Evolutionary conservation across 352 stramenopile species (phyloP).

Genomic region (Halophytophthora batemanensis): DNA sequence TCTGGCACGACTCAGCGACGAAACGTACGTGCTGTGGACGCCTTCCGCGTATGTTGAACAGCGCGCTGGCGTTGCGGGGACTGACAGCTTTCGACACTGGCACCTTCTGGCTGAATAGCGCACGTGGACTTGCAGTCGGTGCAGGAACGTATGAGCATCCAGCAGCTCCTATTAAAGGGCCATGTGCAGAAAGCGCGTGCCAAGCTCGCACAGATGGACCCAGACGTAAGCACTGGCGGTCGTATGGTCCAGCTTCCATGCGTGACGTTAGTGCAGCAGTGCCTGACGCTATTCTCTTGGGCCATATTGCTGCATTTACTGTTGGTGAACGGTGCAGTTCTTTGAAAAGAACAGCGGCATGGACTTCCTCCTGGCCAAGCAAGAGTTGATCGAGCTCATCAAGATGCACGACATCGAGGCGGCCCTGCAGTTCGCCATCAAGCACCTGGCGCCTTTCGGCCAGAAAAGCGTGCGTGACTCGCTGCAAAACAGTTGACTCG

Average conservation of each 20-base stretch:
- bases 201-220: constrained; percentile 55
- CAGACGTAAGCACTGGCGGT: constrained; percentile 18
- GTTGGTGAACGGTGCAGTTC: constrained; percentile 27
- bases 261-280: too few relatives aligned
- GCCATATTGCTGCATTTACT: neutral
- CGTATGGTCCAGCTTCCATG: too few relatives aligned
- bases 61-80: constrained; percentile 12
- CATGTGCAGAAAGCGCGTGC: constrained; percentile 55
- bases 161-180: constrained; percentile 60
- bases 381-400: constrained; percentile 81
- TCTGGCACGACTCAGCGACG: constrained; percentile 65
- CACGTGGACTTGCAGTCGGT: constrained; percentile 73
- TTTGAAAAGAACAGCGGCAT: constrained; percentile 56
- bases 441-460: constrained; percentile 66
- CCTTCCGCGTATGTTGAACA: neutral
- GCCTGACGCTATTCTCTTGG: neutral
- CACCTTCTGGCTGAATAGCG: constrained; percentile 22
- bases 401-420: constrained; percentile 59
- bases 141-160: constrained; percentile 67
- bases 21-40: constrained; percentile 43
- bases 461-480: constrained; percentile 62
- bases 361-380: constrained; percentile 76
- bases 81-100: neutral
- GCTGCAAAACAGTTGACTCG: neutral
- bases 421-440: constrained; percentile 68